Evolutionary conservation across 371 early-diverging fungal genomes (phyloP), one percentile per base, ranked within the genome.

Genomic region (Paraphysoderma sedebokerense): DNA sequence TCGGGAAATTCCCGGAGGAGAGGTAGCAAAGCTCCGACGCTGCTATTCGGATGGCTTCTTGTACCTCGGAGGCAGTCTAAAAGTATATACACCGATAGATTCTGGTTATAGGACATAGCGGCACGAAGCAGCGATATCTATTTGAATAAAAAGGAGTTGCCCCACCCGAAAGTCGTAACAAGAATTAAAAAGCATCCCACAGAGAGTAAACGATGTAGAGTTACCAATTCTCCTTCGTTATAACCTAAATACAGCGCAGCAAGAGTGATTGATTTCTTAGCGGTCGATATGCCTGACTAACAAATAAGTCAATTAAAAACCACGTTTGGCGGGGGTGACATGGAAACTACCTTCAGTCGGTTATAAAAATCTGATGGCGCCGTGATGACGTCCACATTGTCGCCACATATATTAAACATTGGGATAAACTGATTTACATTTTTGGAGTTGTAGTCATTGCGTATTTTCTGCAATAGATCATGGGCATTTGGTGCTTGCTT

Each of bases 201-300:
- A 22, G 22, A 17, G 51, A 33, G 15, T 41, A 15, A 19, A 7
- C 22, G 34, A n/a, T 8, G 29, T 27, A 17, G 31, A 44, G 56
- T 47, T 71, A 81, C 83, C 51, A 92, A 59, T 44, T 87, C 87
- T 20, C 62, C 57, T 60, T 95, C 91, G 3, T 65, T 62, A 40
- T 76, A 67, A 13, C 96, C 96, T 7, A 95, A 65, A 50, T 95
- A 95, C 17, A 95, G 67, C 11, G 92, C 84, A 8, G 86, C 82
- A 40, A 95, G 68, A 44, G 70, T 70, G 4, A 95, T 77, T 5
- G 84, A 76, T 7, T 67, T 58, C 47, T 74, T 73, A 0, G 93
- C 88, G 2, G 50, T 53, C n/a, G 58, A 48, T 33, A 87, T 83
- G 19, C 17, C 4, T 23, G 8, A 33, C 11, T 11, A n/a, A 23